These are phyloP conservation scores for Phytophthora cactorum DNA, from an alignment of 352 stramenopile genomes.

Conservation along the genomic window DNA sequence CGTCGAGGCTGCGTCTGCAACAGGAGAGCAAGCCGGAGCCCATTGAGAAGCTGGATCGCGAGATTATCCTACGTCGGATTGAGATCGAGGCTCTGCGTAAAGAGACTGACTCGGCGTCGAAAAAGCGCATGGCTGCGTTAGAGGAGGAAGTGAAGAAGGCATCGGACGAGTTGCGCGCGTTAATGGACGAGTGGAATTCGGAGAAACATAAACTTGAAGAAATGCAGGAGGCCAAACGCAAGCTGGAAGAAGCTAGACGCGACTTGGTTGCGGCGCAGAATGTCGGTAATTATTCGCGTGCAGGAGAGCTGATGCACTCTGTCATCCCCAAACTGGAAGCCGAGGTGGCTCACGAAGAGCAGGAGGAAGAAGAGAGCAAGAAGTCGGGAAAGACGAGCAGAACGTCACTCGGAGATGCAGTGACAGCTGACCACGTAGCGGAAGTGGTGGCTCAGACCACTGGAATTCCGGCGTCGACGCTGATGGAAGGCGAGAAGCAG, in stretches of 20 bases:
- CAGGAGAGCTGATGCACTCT: slow-evolving; percentile 82
- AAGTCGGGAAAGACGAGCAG: slow-evolving; percentile 35
- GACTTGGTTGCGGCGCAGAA: slow-evolving; percentile 81
- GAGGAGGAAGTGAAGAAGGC: slow-evolving; percentile 72
- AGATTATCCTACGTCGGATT: slow-evolving; percentile 81
- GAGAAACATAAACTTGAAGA: slow-evolving; percentile 80
- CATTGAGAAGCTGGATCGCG: slow-evolving; percentile 83
- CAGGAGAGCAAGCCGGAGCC: slow-evolving; percentile 86
- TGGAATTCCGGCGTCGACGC: slow-evolving; percentile 94
- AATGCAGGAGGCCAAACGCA: slow-evolving; percentile 79
- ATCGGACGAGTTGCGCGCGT: slow-evolving; percentile 56
- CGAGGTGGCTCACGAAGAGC: slow-evolving; percentile 68
- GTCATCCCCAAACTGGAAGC: slow-evolving; percentile 79
- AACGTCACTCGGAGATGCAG: slow-evolving; percentile 87
- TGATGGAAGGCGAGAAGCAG: slow-evolving; percentile 96
- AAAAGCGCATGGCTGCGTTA: slow-evolving; percentile 66
- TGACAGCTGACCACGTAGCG: slow-evolving; percentile 94
- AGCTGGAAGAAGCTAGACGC: slow-evolving; percentile 74
- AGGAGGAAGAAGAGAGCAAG: slow-evolving; percentile 57
- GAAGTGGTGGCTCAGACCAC: slow-evolving; percentile 90
- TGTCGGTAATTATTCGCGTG: slow-evolving; percentile 74
- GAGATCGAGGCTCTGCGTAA: slow-evolving; percentile 86
- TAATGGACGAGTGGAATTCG: slow-evolving; percentile 80
- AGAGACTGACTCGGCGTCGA: slow-evolving; percentile 76
- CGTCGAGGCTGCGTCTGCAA: slow-evolving; percentile 79